Evolutionary conservation across 1,139 yeast species (phyloP).

Genomic region (Petasospora fabianii): DNA sequence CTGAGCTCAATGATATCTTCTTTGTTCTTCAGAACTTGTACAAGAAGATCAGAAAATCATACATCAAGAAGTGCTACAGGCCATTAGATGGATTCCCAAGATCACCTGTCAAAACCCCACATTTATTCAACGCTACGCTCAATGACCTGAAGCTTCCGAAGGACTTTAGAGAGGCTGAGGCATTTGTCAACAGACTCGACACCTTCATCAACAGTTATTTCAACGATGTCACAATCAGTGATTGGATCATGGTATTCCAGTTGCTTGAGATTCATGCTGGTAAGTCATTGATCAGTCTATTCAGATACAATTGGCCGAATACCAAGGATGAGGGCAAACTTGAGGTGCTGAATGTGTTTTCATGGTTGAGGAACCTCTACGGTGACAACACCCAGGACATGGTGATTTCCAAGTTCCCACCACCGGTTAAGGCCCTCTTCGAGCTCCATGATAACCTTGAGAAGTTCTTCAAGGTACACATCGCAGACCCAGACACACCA

Average conservation of each 20-base stretch:
- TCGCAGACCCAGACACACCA: conserved; percentile 55
- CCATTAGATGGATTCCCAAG: conserved; percentile 45
- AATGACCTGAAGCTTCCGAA: conserved; percentile 22
- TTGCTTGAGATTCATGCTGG: conserved; percentile 64
- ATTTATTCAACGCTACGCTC: conserved; percentile 9
- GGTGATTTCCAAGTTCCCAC: conserved; percentile 60
- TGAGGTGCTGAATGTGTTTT: conserved; percentile 64
- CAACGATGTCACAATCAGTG: conserved; percentile 57
- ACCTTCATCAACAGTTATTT: conserved; percentile 57
- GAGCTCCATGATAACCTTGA: conserved; percentile 66
- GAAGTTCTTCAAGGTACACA: conserved; percentile 59
- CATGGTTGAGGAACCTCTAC: conserved; percentile 59
- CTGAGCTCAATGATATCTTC: conserved; percentile 36
- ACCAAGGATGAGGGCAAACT: conserved; percentile 52
- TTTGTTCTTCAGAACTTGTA: conserved; percentile 53
- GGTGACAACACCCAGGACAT: conserved; percentile 38
- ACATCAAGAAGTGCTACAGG: conserved; percentile 75
- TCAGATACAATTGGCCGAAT: conserved; percentile 45
- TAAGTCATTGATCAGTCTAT: conserved; percentile 50
- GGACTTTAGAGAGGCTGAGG: conserved; percentile 40
- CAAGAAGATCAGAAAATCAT: conserved; percentile 65
- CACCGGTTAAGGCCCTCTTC: conserved; percentile 63
- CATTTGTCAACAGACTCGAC: conserved; percentile 64
- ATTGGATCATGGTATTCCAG: conserved; percentile 80
- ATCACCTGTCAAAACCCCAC: conserved; percentile 14